Base-by-base conservation (phyloP, 1,284 basidiomycete species). In the Ustilago nuda region DNA sequence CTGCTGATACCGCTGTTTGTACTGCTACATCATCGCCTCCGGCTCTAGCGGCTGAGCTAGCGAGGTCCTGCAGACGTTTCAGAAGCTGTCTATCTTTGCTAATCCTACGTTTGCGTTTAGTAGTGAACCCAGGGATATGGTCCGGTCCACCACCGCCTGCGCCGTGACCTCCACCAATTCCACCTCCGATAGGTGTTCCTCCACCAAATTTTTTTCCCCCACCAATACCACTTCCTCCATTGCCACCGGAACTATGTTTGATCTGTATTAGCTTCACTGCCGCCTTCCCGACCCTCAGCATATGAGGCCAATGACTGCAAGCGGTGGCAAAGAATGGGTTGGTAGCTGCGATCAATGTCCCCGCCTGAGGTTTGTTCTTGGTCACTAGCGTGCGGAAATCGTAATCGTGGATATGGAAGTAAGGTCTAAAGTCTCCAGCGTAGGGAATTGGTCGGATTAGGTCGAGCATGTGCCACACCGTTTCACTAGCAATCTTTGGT, bases 341-440 rank as follows among this genome's bases (percentile, higher is more conserved):
- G 8, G 96, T 98, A 1, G 95, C 94, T 9, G 96, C 95, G 0
- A 98, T 87, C 1, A 98, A 85, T 0, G 94, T 87, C 0, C 95
- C 96, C 0, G 92, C 88, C 80, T 92, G 92, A 0, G 96, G 95
- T 72, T 93, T 91, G 52, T 92, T 90, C 72, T 92, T 91, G 82
- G 93, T 94, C 36, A 96, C 91, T 4, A 98, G 86, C 0, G 89
- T 82, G 0, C 89, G 84, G 78, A 94, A 92, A 78, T 98, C 95
- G 45, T 90, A 90, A 81, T 98, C 96, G 84, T 98, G 95, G 70
- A 98, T 95, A 17, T 95, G 97, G 78, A 98, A 93, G 86, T 96
- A 98, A 0, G 95, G 96, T 8, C 95, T 89, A 80, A 94, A 91
- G 84, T 98, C 95, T 3, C 91, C 91, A 0, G 92, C 91, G 19